A percentile compares a stretch with the other conserved stretches of the same genome.
phyloP scores from a whole-genome alignment of 495 filamentous ascomycete species.

The Terfezia claveryi region DNA sequence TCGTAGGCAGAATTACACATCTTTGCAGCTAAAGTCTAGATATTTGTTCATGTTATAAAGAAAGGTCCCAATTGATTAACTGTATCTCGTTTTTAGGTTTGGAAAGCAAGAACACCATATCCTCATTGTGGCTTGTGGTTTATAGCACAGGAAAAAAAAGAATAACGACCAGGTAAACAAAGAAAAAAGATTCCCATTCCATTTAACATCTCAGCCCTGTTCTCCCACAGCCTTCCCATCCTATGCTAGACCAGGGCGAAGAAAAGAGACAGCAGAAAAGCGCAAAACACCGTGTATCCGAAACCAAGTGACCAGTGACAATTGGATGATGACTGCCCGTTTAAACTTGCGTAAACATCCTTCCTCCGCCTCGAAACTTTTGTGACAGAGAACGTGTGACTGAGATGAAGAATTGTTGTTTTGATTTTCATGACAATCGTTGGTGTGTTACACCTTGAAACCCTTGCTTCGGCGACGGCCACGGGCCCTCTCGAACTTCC shows the following conservation, averaged over 20 bases:
- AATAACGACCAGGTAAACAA: neutral
- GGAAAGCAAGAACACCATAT: neutral
- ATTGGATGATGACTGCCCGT: neutral
- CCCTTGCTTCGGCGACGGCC: slow-evolving; percentile 85
- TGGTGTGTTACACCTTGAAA: slow-evolving; percentile 77
- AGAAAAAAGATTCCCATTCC: neutral
- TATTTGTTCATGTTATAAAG: too few species aligned
- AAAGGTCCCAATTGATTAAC: too few species aligned
- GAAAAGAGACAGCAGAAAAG: neutral
- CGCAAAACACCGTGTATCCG: neutral
- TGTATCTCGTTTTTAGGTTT: too few species aligned
- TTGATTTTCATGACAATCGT: neutral
- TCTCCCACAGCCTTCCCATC: neutral
- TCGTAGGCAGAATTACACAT: too few species aligned
- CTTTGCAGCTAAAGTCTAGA: too few species aligned
- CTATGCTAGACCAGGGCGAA: neutral
- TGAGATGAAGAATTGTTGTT: too few species aligned
- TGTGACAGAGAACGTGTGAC: too few species aligned
- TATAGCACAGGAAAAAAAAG: neutral
- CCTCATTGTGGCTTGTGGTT: neutral
- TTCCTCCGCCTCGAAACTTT: too few species aligned
- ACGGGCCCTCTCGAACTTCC: slow-evolving; percentile 97
- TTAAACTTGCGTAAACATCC: neutral
- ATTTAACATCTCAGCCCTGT: neutral
- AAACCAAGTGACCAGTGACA: neutral